These are phyloP conservation scores for Colletotrichum australisinense DNA, from an alignment of 2,329 filamentous ascomycete genomes.

Conservation along the genomic window DNA sequence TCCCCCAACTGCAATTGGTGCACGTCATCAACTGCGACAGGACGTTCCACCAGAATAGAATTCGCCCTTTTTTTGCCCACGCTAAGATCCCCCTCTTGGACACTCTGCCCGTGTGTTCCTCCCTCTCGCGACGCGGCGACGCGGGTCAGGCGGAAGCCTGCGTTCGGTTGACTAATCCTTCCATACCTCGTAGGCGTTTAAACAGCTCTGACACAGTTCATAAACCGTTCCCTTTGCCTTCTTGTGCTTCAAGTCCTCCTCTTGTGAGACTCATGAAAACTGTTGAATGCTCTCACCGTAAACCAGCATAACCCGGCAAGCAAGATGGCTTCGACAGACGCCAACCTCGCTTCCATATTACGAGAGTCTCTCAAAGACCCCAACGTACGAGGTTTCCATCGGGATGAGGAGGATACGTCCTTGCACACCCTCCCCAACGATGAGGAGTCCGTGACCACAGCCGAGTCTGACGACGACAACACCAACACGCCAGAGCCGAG, in stretches of 20 bases:
- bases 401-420: background rate
- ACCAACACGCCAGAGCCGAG: background rate
- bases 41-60: background rate
- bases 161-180: background rate
- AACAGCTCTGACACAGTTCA: background rate
- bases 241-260: background rate
- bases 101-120: background rate
- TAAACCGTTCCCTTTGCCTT: background rate
- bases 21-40: background rate
- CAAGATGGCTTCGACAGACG: background rate
- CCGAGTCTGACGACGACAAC: background rate
- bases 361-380: background rate
- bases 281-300: no score
- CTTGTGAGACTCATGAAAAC: background rate
- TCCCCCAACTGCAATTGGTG: background rate
- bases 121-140: background rate
- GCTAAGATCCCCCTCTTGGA: background rate
- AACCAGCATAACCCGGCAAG: background rate
- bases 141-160: background rate
- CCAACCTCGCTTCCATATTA: background rate
- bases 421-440: background rate
- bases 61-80: background rate
- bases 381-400: background rate
- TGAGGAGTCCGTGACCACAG: slow-evolving; percentile 4
- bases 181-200: background rate